Evolutionary conservation across 1,139 yeast species (phyloP), one percentile per base, ranked within the genome.

Genomic region (Lodderomyces oxycetoniae): DNA sequence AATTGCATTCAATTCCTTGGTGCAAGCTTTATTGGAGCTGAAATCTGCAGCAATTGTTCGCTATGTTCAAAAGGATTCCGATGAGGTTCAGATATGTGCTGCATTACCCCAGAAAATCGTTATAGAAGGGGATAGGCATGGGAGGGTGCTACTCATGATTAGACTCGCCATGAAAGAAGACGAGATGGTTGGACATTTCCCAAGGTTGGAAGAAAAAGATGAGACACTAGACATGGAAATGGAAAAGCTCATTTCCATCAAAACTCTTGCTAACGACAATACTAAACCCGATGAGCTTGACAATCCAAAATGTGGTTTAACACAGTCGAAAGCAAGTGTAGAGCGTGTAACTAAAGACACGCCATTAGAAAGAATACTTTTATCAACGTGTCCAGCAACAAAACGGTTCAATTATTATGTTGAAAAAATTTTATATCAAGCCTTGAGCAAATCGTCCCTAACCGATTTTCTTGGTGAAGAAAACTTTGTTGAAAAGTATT

Each of bases 131-230:
- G 10, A 19, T 19, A 19, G 21, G 6, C 41, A 40, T 32, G 49
- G 55, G 2, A 58, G 58, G 35, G 53, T 61, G 0, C 61, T 72
- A 37, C 48, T 59, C 3, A 49, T 68, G 43, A 55, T 61, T 5
- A 63, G 79, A 28, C 52, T 88, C n/a, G 95, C 96, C 1, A 85
- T 75, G 55, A 71, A 72, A 22, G 95, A 87, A 46, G 96, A 89
- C 51, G 82, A 77, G 44, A 76, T 81, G 42, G 60, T 73, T 10
- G 77, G 83, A 11, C 64, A 65, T 30, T 82, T 84, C 45, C 80
- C 85, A 0, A 59, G 61, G 15, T 54, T 85, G 31, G 36, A 32
- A 7, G 26, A 30, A 13, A 23, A 17, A 12, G 26, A 30, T 6
- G 23, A 27, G 16, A 25, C 31, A 5, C 10, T 24, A 4, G 47